Base-by-base conservation (phyloP, 148 eudicot genomes). In the Fagopyrum esculentum region DNA sequence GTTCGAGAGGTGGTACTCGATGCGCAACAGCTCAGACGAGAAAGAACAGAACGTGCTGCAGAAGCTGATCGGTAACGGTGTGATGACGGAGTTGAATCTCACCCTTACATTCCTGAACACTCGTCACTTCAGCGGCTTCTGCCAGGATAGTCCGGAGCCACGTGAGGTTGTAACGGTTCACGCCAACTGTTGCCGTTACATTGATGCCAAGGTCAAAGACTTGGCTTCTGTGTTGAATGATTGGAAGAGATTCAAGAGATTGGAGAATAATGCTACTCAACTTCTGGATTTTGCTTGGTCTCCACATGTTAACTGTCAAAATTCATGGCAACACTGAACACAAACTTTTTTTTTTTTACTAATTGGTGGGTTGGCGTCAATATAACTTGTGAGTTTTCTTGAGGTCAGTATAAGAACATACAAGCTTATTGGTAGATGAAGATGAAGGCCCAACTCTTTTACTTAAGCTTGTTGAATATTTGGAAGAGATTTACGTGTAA, bases 41-140 rank as follows among this genome's bases (percentile, higher is more conserved):
- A 93, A 93, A 69, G 98, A 93, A 47, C 97, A 93, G 78, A 94
- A 89, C 40, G 97, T 91, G 19, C 73, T 93, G 29, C 78, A 73
- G 30, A 76, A 74, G 0, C 56, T 93, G 46, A 75, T 52, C 16
- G n/a, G 54, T 43, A 9, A 76, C 3, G 89, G 89, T 1, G 47
- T 61, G 6, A 74, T 88, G 2, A 74, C 13, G 0, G 10, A 80
- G 6, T 54, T 88, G 3, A 83, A 77, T 2, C 45, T 93, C 1
- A 79, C n/a, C 2, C 81, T 74, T 4, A 82, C 79, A 52, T 89
- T 81, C 29, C 82, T 93, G 12, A 82, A 88, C 15, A 87, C 98
- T 4, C 47, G 70, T 0, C 86, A 72, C 66, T 91, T 91, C 69
- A 89, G 92, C 52, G 97, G 97, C 1, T 89, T 93, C 45, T 91